Evolutionary conservation across 2,329 filamentous ascomycete species (phyloP), one percentile per base, ranked within the genome.

Genomic region (Celoporthe dispersa): DNA sequence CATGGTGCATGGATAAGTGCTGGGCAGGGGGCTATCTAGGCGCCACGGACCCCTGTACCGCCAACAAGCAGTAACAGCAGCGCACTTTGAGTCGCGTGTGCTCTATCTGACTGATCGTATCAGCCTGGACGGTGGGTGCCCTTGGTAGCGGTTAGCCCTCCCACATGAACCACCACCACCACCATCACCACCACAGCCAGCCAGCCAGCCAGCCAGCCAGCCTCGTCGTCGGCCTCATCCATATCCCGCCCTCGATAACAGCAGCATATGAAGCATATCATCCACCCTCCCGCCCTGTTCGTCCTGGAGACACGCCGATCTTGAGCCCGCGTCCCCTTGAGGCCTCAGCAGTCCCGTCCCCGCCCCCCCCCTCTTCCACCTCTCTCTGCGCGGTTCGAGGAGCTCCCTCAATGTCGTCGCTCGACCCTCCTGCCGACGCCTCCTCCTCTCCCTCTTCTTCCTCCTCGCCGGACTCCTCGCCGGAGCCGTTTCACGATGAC

Each of bases 391-490:
- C n/a, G 39, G 57, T 28, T 59, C 57, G 59, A 68, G 48, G 69
- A 64, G 63, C 55, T 59, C 35, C 44, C 44, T 48, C 66, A 65
- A 72, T 72, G 70, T 72, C 70, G 64, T 72, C 70, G 44, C 62
- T 55, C 57, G 65, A 70, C n/a, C 19, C n/a, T 48, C 44, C 44
- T 19, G 19, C 44, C 19, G 44, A 48, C 44, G 44, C 44, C 44
- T 7, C 37, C 62, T 67, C 63, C 57, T 65, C 69, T 63, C 70
- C 66, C 70, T 66, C 55, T 55, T 28, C 39, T 35, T 68, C 66
- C 55, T 70, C 66, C 71, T 63, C 39, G 48, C n/a, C n/a, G n/a
- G n/a, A n/a, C n/a, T 44, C 57, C 41, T 66, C 66, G 44, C 66
- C 70, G 65, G 65, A 57, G 39, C 19, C 25, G 14, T 68, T 57